Percentiles rank a stretch among this genome's conserved stretches.
Conservation (phyloP, 306 rosid genomes). For the Cucumis melo region DNA sequence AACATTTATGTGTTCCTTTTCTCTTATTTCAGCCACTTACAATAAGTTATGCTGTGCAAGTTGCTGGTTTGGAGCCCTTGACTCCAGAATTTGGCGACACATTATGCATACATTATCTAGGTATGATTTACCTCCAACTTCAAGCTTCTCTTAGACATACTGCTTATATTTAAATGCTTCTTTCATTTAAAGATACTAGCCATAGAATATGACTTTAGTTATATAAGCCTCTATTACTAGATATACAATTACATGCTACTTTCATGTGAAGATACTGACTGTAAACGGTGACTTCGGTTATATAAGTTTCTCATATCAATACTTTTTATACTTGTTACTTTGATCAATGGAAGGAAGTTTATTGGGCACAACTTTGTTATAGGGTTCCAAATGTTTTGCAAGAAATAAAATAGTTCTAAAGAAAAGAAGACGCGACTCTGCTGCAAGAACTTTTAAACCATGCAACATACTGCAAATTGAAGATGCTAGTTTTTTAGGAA, state of each 20-base stretch:
- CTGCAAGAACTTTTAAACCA: neutral
- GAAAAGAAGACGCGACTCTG: neutral
- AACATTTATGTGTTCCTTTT: neutral
- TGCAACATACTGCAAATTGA: neutral
- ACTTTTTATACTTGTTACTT: neutral
- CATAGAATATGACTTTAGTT: neutral
- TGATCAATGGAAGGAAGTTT: neutral
- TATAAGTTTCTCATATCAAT: neutral
- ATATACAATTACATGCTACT: neutral
- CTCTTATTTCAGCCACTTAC: constrained; percentile 60
- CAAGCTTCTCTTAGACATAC: neutral
- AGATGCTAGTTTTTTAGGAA: too few relatives aligned
- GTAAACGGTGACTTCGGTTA: neutral
- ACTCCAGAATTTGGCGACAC: constrained; percentile 31
- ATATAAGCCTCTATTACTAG: neutral
- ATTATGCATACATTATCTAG: constrained; percentile 71
- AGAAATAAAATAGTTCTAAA: neutral
- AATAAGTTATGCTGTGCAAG: constrained; percentile 48
- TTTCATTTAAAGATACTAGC: neutral
- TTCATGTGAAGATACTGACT: neutral
- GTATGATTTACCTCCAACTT: constrained; percentile 27
- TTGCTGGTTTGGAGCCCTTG: constrained; percentile 31
- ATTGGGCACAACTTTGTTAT: neutral
- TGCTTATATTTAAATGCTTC: neutral
- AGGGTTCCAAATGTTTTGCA: neutral